Conservation (phyloP, 2,329 filamentous ascomycete species). For the Lachnellula occidentalis region DNA sequence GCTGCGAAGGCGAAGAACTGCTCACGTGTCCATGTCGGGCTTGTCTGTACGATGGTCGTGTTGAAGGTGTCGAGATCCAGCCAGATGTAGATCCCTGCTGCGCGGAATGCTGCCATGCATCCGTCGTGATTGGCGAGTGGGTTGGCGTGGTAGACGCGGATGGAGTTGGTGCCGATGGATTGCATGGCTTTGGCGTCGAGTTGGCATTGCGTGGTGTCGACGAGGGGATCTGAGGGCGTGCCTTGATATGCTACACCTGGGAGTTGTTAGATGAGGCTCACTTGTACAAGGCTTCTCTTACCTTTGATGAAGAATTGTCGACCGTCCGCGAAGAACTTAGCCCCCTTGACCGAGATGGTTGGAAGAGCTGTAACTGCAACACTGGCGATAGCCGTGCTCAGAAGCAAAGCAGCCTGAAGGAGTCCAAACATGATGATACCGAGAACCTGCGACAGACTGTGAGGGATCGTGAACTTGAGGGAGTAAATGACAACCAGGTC, state of each 20-base stretch:
- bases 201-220: constrained; percentile 68
- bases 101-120: constrained; percentile 75
- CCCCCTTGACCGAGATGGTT: constrained; percentile 25
- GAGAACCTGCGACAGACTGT: background rate
- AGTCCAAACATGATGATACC: constrained; percentile 16
- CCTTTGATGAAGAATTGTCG: constrained; percentile 29
- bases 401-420: constrained; percentile 9
- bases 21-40: constrained; percentile 64
- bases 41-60: constrained; percentile 58
- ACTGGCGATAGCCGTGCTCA: constrained; percentile 7
- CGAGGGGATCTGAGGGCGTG: constrained; percentile 64
- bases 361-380: constrained; percentile 12
- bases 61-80: constrained; percentile 74
- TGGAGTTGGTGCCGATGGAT: constrained; percentile 72
- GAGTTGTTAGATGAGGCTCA: constrained; percentile 28
- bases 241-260: constrained; percentile 70
- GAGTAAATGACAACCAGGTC: no score
- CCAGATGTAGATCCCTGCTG: constrained; percentile 78
- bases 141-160: constrained; percentile 86
- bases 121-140: constrained; percentile 62
- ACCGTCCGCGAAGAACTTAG: constrained; percentile 26
- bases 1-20: constrained; percentile 63
- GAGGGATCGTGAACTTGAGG: no score
- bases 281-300: constrained; percentile 44
- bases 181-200: constrained; percentile 74